Base-by-base conservation (phyloP, 768 basidiomycete species). In the Psilocybe sp. region DNA sequence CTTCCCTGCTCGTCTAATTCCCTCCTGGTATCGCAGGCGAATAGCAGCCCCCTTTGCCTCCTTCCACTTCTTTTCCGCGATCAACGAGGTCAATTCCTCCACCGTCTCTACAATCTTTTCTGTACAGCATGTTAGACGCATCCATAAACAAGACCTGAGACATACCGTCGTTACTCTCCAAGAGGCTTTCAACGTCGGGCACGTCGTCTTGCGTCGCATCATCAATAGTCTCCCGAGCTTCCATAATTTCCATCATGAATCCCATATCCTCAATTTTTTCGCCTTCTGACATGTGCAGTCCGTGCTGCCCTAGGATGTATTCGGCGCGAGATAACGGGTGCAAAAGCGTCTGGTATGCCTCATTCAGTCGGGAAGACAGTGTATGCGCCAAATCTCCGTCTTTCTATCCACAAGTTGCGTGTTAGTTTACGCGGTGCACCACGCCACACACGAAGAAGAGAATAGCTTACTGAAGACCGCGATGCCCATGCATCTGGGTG, bases 401-500 rank as follows among this genome's bases (percentile, higher is more conserved):
- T 49, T 73, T 69, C 85, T 86, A 50, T 5, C 48, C 13, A 47
- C 13, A 28, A 28, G 23, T 16, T 31, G 40, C 23, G 40, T 46
- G 53, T 44, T 39, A 49, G 45, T 37, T 54, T 53, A 19, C 19
- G 23, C 32, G n/a, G 40, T 46, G 47, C 28, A 31, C 38, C 40
- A 15, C 13, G 59, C 31, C 20, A 41, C 23, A 35, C 51, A 43
- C 47, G 40, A 14, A 33, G 49, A 37, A 46, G 16, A 28, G 7
- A 3, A 4, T 7, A 28, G 69, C 66, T 60, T 67, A 87, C 89
- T 52, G 77, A 66, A 49, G 82, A 82, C 60, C 80, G 77, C 28
- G 81, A 78, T 32, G 83, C 78, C 87, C 89, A 96, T 11, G 83
- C 76, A 64, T 98, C 94, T 0, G 94, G 94, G 71, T 98, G 94